Base-by-base conservation (phyloP, 441 rosid genomes). In the Kokia cookei region DNA sequence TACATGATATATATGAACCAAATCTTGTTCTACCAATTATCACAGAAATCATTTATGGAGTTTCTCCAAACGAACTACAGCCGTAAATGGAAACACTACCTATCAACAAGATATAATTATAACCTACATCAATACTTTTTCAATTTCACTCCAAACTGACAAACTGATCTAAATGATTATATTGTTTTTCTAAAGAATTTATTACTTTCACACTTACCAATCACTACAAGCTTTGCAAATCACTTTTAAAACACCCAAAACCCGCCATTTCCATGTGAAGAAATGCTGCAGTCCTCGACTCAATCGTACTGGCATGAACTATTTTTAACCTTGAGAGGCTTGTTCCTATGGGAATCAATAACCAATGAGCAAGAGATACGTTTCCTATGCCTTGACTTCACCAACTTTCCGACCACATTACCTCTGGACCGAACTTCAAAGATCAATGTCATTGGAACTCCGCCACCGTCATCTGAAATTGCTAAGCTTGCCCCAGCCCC, bases 401-500 rank as follows among this genome's bases (percentile, higher is more conserved):
- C 91, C 70, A 92, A 69, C 74, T 77, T 80, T 26, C 97, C 95
- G 0, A 90, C 88, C 71, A 90, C 78, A 76, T 88, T 78, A 55
- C 89, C 91, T 60, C 77, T 76, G 53, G 88, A 84, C 58, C 76
- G 69, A n/a, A 87, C 81, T 72, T 81, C 87, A 57, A 90, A 82
- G 67, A 79, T 81, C 60, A 86, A 58, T 53, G 51, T 83, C 77
- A 92, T 58, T 0, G 91, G 91, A 78, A 90, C 85, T 76, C 81
- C 82, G 2, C 80, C 79, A 0, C 66, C 77, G 5, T 68, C 26
- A 48, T 84, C 86, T 2, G 90, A 82, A 40, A 58, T 63, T 5
- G 73, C 74, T 26, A 89, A 79, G 77, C 89, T 82, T 0, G 87
- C 82, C 43, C 92, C 90, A 7, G 91, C 93, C 2, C 91, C 95